Evolutionary conservation across 2,329 filamentous ascomycete species (phyloP), one percentile per base, ranked within the genome.

Genomic region (Hysterium pulicare): DNA sequence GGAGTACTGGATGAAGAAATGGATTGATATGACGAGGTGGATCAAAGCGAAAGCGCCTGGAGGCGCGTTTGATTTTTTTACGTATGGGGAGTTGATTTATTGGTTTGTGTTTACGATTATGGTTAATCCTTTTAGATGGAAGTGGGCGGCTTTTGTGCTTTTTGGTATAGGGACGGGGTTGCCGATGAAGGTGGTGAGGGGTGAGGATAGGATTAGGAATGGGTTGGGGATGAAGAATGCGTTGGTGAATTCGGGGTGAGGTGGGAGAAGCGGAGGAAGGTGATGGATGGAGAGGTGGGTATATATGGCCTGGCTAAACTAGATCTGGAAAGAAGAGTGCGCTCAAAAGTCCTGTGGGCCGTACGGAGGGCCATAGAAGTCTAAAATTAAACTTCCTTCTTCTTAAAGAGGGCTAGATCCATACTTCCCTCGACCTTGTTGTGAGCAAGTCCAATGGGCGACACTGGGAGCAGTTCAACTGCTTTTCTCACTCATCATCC

Each of bases 91-190:
- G 66, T 70, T 94, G 38, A 60, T 93, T 4, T 94, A 87, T 73
- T 94, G 88, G 89, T 93, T 91, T 51, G 62, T 81, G 5, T 94
- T 93, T 58, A 84, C 84, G 43, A 81, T 91, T 32, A 70, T 77
- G 4, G 77, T 93, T 55, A 94, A 94, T 59, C 89, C 89, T 0
- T 94, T 94, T 66, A 73, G 88, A 7, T 94, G 88, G 87, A 94
- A 94, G 71, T 94, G 88, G 89, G 86, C 84, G 0, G 61, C 83
- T 0, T 94, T 94, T 60, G 87, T 94, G 13, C 83, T 94, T 55
- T 85, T 85, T 46, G 88, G 89, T 0, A 62, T 91, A 22, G 87
- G 86, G 0, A 73, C 78, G 33, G 72, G 72, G 16, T 59, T 93
- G 35, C 88, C 88, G 0, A 73, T 78, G 63, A 72, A 70, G 11